These are phyloP conservation scores for Aegilops bicornis DNA, from an alignment of 176 grass and related monocot species.

Conservation along the genomic window DNA sequence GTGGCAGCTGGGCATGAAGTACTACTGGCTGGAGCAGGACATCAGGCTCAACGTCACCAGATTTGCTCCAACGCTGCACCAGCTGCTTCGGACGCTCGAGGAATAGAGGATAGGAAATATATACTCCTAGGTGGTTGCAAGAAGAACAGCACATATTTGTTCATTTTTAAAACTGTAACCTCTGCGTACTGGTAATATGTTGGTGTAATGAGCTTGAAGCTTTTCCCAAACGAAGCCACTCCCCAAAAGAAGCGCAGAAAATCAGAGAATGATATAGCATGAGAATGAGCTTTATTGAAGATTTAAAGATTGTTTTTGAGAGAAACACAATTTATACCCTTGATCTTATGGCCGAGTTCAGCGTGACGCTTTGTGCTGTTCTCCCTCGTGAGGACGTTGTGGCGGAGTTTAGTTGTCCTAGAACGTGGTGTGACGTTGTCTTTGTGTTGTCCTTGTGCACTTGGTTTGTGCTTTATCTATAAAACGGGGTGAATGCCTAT, in stretches of 20 bases:
- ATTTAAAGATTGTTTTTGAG: background rate
- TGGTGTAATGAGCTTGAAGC: background rate
- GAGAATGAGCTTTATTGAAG: background rate
- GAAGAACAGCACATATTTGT: background rate
- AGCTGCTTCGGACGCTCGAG: constrained; percentile 35
- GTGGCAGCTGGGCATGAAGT: constrained; percentile 55
- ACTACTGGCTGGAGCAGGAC: constrained; percentile 71
- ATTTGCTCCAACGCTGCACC: constrained; percentile 47
- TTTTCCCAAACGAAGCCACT: background rate
- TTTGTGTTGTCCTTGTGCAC: too few relatives aligned
- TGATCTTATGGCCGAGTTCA: too few relatives aligned
- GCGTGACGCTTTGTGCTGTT: too few relatives aligned
- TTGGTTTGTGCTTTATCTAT: too few relatives aligned
- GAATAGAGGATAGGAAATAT: constrained; percentile 5
- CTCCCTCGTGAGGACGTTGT: too few relatives aligned
- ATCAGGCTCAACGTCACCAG: constrained; percentile 66
- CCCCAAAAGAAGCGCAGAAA: background rate
- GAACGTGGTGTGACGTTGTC: too few relatives aligned
- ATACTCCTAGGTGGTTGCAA: background rate
- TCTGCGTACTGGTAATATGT: background rate
- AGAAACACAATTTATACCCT: too few relatives aligned
- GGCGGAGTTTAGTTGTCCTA: too few relatives aligned
- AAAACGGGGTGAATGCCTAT: too few relatives aligned
- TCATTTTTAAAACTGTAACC: background rate
- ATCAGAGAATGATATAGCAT: background rate